Base-by-base conservation (phyloP, 805 yeast genomes). In the Scheffersomyces ergatensis region DNA sequence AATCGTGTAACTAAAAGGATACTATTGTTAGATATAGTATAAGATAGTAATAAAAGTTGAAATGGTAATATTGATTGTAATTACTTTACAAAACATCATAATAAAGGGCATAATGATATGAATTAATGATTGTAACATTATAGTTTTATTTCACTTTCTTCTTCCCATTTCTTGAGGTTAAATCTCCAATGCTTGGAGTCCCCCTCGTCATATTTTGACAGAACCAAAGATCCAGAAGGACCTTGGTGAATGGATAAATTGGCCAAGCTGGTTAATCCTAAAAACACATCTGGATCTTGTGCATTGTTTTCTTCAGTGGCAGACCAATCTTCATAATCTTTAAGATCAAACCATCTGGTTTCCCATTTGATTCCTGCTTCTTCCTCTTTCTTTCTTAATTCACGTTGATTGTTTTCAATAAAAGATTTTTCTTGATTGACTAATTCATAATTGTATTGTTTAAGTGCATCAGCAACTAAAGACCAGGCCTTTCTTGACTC, bases 401-500 rank as follows among this genome's bases (percentile, higher is more conserved):
- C 89, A 58, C 99, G 82, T 70, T 92, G 97, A 18, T 71, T 77
- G 55, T 86, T 84, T 69, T 92, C 99, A 50, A 93, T 76, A 57
- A 70, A 66, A 13, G 89, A 70, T 70, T 92, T 92, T 55, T 85
- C 86, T 48, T 71, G 67, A 57, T 83, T 82, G 50, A 92, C 89
- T 48, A 75, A 63, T 51, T 85, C 87, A 65, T 77, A 88, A 60
- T 89, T 84, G 34, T 92, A 86, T 17, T 67, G 63, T 43, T 74
- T 78, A 53, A 89, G 85, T 13, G 98, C 98, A 8, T 75, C 87
- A 0, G 97, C 96, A 19, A 93, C 98, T 49, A 82, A 77, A 38
- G 60, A 54, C 99, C 99, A 92, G 12, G 97, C 97, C 53, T 72
- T 79, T 67, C 97, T 83, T 43, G 88, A 75, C 67, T 92, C 99